Evolutionary conservation across 2,329 filamentous ascomycete species (phyloP).

Genomic region (Ophiocordyceps camponoti-rufipedis): DNA sequence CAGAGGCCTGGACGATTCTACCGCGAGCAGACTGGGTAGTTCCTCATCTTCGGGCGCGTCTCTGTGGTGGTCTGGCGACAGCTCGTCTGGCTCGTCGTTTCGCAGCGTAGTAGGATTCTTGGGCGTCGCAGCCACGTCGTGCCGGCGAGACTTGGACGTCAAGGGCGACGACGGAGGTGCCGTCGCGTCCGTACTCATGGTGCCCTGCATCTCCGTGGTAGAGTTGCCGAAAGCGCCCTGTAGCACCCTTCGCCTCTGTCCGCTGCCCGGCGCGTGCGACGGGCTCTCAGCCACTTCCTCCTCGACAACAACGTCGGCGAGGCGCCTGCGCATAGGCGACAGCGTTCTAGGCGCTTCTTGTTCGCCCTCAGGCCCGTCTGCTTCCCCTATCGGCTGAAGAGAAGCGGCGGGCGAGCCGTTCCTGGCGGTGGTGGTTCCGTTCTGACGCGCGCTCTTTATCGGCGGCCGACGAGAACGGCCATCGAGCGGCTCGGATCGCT

Average conservation of each 20-base stretch:
- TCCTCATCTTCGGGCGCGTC: conserved; percentile 3
- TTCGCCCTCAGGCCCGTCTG: neutral
- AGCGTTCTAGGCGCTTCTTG: neutral
- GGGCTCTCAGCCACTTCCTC: conserved; percentile 26
- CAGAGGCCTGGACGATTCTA: neutral
- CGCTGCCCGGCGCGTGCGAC: conserved; percentile 34
- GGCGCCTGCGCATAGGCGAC: conserved; percentile 3
- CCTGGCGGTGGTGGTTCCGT: too few species aligned
- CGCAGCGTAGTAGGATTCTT: conserved; percentile 6
- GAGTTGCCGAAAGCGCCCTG: conserved; percentile 18
- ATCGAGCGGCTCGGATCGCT: neutral
- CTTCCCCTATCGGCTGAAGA: too few species aligned
- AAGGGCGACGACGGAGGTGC: conserved; percentile 22
- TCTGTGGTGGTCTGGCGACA: conserved; percentile 12
- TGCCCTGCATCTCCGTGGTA: conserved; percentile 23
- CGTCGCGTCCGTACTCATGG: conserved; percentile 13
- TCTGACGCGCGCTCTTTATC: neutral
- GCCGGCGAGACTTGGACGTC: conserved; percentile 20
- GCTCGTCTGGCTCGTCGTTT: conserved; percentile 10
- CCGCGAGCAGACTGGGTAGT: neutral
- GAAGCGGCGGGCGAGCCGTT: too few species aligned
- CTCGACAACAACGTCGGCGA: conserved; percentile 5
- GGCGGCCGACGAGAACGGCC: conserved; percentile 6
- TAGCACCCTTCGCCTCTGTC: conserved; percentile 23
- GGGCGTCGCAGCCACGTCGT: conserved; percentile 13